A percentile compares a stretch with the other conserved stretches of the same genome.
Conservation (phyloP, 2,329 filamentous ascomycete species). For the Emergomyces orientalis region DNA sequence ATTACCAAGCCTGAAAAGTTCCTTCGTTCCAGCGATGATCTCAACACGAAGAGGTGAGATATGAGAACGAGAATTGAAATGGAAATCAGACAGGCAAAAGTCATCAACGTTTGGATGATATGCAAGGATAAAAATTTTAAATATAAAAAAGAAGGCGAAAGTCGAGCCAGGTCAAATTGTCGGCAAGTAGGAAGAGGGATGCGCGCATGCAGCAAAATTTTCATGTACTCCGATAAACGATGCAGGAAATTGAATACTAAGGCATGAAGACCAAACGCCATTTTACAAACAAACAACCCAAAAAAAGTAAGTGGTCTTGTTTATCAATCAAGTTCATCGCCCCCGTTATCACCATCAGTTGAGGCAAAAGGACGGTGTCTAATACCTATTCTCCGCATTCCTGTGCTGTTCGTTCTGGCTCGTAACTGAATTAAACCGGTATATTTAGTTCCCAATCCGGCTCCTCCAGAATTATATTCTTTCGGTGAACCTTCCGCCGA, state of each 20-base stretch:
- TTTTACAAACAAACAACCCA: neutral
- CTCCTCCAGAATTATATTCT: conserved; percentile 18
- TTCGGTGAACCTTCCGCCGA: conserved; percentile 18
- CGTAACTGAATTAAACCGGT: conserved; percentile 32
- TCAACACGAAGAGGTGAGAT: neutral
- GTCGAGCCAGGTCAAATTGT: neutral
- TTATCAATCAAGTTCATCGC: conserved; percentile 6
- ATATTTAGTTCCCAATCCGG: conserved; percentile 28
- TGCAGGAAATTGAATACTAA: neutral
- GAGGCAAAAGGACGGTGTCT: conserved; percentile 12
- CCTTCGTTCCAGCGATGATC: neutral
- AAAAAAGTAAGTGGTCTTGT: neutral
- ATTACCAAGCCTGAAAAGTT: conserved; percentile 2
- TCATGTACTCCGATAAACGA: conserved; percentile 4
- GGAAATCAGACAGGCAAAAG: neutral
- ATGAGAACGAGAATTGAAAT: neutral
- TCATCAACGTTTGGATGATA: neutral
- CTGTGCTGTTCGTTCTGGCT: conserved; percentile 30
- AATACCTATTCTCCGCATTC: conserved; percentile 28
- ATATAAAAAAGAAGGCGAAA: neutral
- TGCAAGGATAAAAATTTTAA: neutral
- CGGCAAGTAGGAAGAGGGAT: neutral
- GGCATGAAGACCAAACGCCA: neutral
- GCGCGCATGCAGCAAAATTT: neutral
- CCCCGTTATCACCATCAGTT: neutral